Evolutionary conservation across 306 rosid genomes (phyloP), one percentile per base, ranked within the genome.

Genomic region (Quercus mongolica): DNA sequence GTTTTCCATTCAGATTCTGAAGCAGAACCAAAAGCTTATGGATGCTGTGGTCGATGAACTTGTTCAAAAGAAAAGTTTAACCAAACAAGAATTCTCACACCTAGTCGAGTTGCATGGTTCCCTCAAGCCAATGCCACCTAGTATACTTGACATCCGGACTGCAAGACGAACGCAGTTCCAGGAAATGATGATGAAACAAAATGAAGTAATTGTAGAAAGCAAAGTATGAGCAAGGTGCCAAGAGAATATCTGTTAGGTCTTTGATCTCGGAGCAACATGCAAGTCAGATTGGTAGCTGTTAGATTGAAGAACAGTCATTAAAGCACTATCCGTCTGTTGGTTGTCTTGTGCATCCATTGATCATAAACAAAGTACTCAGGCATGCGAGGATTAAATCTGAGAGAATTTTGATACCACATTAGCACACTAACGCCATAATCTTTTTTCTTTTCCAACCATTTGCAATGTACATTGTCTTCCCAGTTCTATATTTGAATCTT

Each of bases 21-120:
- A 81, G 81, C 87, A 82, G 81, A 95, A 92, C 84, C 86, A 79
- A 76, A 84, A 44, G 31, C 89, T 95, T 61, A 85, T 95, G 97
- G 96, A 95, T 80, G 91, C 92, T 13, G 58, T 92, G 83, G 97
- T 93, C 56, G 87, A 85, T 71, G 90, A 89, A 61, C 99, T 95
- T 74, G 88, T 90, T 33, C 76, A 85, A 80, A 95, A 92, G 91
- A 95, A 95, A 91, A 95, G 84, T 78, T 67, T 95, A 81, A 89
- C 94, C 19, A 95, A 95, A 74, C 91, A 84, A 56, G 97, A 95
- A 3, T 92, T 95, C 82, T 77, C 82, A 67, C 84, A 59, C 70
- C 86, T 92, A 6, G 97, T 93, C 13, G 92, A 95, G 78, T 77
- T 89, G 78, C 91, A 95, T 72, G 99, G 96, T 83, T 85, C 80